Base-by-base conservation (phyloP, 2,329 filamentous ascomycete genomes). In the Zalaria obscura region DNA sequence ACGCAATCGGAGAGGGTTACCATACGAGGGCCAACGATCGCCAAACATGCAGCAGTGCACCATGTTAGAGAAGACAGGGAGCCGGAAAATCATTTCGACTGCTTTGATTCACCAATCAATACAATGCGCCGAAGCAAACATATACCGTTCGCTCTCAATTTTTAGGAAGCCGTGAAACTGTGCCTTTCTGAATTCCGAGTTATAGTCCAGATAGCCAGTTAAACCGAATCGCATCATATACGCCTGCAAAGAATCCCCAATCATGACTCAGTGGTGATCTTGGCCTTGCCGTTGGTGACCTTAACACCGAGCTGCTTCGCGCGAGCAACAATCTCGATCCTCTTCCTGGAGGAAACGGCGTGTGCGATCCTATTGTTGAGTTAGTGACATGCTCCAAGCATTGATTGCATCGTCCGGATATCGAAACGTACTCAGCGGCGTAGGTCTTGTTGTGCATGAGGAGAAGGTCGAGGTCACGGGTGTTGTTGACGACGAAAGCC, bases 371-470 rank as follows among this genome's bases (percentile, higher is more conserved):
- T 95, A 57, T 25, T 36, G 36, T 28, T 25, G 32, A 49, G 50
- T 71, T 55, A 72, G 67, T 55, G 45, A 50, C 66, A 61, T 50
- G 44, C 43, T 27, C 35, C 7, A 7, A n/a, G 29, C 7, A 28
- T n/a, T 27, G 25, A 29, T 10, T 31, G 3, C 4, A 27, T 7
- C 26, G 10, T 26, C 11, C 18, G 28, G 25, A 32, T 34, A 9
- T 35, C 43, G 27, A 28, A 36, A 78, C 86, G 60, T 87, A 95
- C 88, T 98, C 91, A 66, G 91, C 91, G 66, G 91, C 91, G 73
- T 85, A 95, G 70, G 87, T 93, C 68, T 83, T 82, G 85, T 96
- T 96, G 83, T 98, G 91, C 91, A 98, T 98, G 61, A 98, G 77
- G 63, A 98, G 81, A 51, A 98, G 83, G 70, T 98, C 89, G 63